phyloP scores from a whole-genome alignment of 108 stramenopile genomes.

The Cyclotella choctawhatcheeana region DNA sequence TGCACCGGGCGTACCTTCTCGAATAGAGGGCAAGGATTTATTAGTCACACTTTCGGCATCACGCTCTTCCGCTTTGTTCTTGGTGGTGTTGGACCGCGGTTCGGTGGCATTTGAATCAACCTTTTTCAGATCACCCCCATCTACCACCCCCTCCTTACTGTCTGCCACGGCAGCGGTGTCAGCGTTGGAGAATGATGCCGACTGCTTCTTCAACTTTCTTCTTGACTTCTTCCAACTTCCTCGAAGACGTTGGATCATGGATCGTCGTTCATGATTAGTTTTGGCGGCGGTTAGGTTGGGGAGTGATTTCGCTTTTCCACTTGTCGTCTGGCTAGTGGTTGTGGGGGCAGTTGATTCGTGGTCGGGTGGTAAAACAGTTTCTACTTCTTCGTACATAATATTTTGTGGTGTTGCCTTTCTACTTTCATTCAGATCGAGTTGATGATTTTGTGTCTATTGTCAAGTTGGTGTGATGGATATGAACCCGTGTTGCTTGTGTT shows the following conservation, averaged over 20 bases:
- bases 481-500: no score
- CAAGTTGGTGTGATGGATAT: no score
- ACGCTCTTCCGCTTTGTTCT: background rate
- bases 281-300: background rate
- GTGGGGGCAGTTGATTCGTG: conserved; percentile 5
- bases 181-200: no score
- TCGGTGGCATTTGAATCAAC: conserved; percentile 38
- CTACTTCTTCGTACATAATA: conserved; percentile 51
- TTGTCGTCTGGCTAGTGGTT: no score
- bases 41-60: conserved; percentile 14
- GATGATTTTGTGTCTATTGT: no score
- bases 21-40: conserved; percentile 16
- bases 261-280: background rate
- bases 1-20: conserved; percentile 20
- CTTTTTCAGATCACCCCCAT: conserved; percentile 14
- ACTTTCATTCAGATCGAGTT: no score
- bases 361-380: conserved; percentile 43
- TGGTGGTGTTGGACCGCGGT: conserved; percentile 34
- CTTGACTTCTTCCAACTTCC: conserved; percentile 24
- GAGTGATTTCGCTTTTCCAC: background rate
- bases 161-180: background rate
- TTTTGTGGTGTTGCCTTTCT: no score
- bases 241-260: conserved; percentile 22
- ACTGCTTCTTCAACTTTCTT: background rate
- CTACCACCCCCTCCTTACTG: background rate